Evolutionary conservation across 495 filamentous ascomycete genomes (phyloP), one percentile per base, ranked within the genome.

Genomic region (Aspergillus diversus): DNA sequence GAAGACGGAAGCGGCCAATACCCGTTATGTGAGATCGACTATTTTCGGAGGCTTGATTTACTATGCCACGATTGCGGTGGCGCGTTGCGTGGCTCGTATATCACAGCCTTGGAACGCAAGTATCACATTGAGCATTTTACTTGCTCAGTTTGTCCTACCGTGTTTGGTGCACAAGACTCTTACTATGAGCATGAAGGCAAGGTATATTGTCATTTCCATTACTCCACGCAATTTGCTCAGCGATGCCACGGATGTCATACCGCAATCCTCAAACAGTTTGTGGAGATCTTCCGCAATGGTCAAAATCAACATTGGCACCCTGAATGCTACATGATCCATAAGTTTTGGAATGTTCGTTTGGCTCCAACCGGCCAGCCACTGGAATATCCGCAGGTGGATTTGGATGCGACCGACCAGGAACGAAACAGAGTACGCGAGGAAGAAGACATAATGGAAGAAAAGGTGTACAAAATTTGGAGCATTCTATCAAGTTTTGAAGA

Each of bases 301-400:
- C 88, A 96, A 71, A 97, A 98, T 71, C 96, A 99, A 72, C 96
- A 99, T 69, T 99, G 96, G 96, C 96, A 99, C 71, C 96, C 96
- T 4, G 96, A 99, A 73, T 99, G 96, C 75, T 99, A 99, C 74
- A 99, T 98, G 95, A 99, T 99, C 48, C 96, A 99, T 76, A 99
- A 99, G 72, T 99, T 98, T 78, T 99, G 96, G 96, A 99, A 97
- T 72, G 96, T 99, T 43, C 87, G 94, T 31, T 83, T 99, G 51
- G 87, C 88, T 32, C 82, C 82, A 11, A 74, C 80, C 16, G 84
- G 80, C 16, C 75, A 84, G 53, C 80, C 82, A 27, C 72, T 79
- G 27, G 77, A 83, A 42, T 78, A 75, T 8, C 77, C 81, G 9
- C 67, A 82, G 37, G 71, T 80, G 34, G 81, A 87, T 48, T 79